Evolutionary conservation across 2,329 filamentous ascomycete genomes (phyloP), one percentile per base, ranked within the genome.

Genomic region (Talaromyces sp.): DNA sequence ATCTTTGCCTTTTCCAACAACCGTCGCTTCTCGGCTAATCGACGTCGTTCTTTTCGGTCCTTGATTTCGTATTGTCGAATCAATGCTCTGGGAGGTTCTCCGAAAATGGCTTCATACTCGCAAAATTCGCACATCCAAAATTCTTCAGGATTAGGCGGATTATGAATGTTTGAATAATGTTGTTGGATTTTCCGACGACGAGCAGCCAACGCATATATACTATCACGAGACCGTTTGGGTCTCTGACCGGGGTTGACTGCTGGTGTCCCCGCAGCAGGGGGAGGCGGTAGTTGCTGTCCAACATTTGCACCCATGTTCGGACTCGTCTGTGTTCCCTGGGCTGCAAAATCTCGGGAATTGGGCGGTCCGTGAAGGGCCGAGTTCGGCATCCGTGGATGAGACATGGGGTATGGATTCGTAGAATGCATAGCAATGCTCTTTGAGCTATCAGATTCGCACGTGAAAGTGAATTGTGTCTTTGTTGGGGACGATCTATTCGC

Each of bases 71-170:
- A 99, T 68, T 93, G 88, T 47, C 91, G 87, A 68, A 98, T 96
- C 63, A 99, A 81, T 59, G 92, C 92, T 71, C 87, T 85, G 0
- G 95, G 95, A 2, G 91, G 91, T 61, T 85, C 85, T n/a, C 94
- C 94, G 75, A 97, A 98, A 59, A 99, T 97, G 61, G 88, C 87
- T 78, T 98, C 94, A 74, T 97, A 99, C 77, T 99, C 95, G 81
- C 95, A 99, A 75, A 98, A 98, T 73, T 97, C 92, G 79, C 95
- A 99, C 56, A 98, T 93, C 91, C 93, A 98, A 60, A 93, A 86
- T 67, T 97, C 91, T 69, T 92, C 90, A 1, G 81, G 75, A 19
- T 79, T 81, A 0, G 90, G 90, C 1, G 91, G 90, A 72, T 91
- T 89, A 71, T 90, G 88, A 67, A 87, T 87, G 75, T 95, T 96